Conservation (phyloP, 2,329 filamentous ascomycete species). For the Neofusicoccum ribis region DNA sequence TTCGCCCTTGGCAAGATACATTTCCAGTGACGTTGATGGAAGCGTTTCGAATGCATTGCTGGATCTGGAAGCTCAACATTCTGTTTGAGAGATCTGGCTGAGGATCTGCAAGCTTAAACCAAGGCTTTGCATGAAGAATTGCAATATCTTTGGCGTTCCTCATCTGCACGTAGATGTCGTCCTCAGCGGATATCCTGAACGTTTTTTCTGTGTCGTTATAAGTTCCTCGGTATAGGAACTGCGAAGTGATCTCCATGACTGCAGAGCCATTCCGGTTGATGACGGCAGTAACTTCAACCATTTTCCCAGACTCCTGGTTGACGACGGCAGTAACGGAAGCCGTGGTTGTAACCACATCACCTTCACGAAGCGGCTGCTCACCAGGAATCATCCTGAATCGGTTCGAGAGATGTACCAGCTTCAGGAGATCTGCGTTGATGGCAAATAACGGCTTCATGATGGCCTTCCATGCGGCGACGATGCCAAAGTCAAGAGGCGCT, state of each 20-base stretch:
- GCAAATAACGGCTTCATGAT: slow-evolving; percentile 25
- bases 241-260: slow-evolving; percentile 25
- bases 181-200: neutral
- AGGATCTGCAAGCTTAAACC: neutral
- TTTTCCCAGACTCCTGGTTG: slow-evolving; percentile 23
- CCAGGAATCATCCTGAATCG: slow-evolving; percentile 22
- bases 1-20: neutral
- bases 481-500: slow-evolving; percentile 33
- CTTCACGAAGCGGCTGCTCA: slow-evolving; percentile 20
- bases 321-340: slow-evolving; percentile 21
- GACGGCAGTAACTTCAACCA: slow-evolving; percentile 24
- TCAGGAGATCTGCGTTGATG: slow-evolving; percentile 24
- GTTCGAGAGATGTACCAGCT: slow-evolving; percentile 26
- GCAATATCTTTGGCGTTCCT: neutral
- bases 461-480: slow-evolving; percentile 42
- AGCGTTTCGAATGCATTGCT: slow-evolving; percentile 7
- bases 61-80: slow-evolving; percentile 22
- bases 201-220: slow-evolving; percentile 21
- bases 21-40: neutral
- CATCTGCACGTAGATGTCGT: neutral
- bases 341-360: slow-evolving; percentile 22
- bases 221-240: slow-evolving; percentile 25
- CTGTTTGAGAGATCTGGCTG: slow-evolving; percentile 9
- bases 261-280: slow-evolving; percentile 23
- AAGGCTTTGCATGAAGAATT: neutral